Percentiles rank a stretch among this genome's conserved stretches.
phyloP scores from a whole-genome alignment of 2,329 filamentous ascomycete species.

The Phialophora verrucosa region DNA sequence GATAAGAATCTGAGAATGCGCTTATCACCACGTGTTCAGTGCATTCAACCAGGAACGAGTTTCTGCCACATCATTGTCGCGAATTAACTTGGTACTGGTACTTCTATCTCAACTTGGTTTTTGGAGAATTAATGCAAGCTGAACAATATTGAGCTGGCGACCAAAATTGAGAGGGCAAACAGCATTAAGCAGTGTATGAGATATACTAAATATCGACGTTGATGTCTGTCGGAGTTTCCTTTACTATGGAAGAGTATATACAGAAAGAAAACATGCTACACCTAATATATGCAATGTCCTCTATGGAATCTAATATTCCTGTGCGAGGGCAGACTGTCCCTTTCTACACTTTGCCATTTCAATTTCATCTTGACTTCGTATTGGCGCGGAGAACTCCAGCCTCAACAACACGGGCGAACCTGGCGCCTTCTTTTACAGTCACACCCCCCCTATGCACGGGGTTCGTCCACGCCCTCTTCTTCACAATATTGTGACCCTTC shows the following conservation, averaged over 20 bases:
- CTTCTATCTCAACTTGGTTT: no score
- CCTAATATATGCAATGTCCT: neutral
- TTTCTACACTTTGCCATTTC: neutral
- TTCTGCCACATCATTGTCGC: no score
- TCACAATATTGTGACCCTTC: neutral
- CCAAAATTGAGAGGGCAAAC: neutral
- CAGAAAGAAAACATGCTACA: neutral
- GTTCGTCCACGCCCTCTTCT: neutral
- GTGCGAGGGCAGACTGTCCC: neutral
- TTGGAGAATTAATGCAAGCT: neutral
- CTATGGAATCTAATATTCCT: neutral
- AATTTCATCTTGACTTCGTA: neutral
- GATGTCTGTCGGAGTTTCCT: neutral
- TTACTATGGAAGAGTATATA: neutral
- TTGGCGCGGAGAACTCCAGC: neutral
- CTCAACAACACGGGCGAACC: neutral
- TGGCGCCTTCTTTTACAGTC: no score
- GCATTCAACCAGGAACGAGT: no score
- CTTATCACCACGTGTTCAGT: conserved; percentile 25
- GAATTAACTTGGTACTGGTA: no score
- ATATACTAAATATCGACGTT: neutral
- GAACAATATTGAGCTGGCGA: neutral
- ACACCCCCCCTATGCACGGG: no score
- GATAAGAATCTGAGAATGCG: conserved; percentile 8
- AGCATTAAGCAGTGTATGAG: neutral